Evolutionary conservation across 108 stramenopile genomes (phyloP).

Genomic region (Tribonema minus): DNA sequence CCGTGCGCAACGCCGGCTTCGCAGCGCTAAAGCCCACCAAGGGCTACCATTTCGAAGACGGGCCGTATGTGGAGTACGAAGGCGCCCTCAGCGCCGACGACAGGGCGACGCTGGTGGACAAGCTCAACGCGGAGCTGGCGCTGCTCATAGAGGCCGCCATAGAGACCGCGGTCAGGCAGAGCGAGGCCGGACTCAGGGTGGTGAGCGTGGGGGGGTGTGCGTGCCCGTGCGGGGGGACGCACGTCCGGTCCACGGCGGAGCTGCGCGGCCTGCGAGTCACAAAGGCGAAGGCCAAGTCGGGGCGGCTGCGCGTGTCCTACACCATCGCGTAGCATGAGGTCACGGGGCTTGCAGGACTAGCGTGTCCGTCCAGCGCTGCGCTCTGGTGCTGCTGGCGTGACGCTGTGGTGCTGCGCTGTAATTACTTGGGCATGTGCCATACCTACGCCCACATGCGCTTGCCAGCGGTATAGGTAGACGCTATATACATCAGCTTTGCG

Average conservation of each 20-base stretch:
- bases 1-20: slow-evolving; percentile 40
- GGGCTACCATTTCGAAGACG: slow-evolving; percentile 52
- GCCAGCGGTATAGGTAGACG: too few species aligned
- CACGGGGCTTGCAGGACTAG: too few species aligned
- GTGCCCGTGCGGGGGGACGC: slow-evolving; percentile 51
- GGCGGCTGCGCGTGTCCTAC: slow-evolving; percentile 40
- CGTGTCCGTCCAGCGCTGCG: too few species aligned
- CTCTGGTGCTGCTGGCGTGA: too few species aligned
- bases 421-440: too few species aligned
- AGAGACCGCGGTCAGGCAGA: neutral
- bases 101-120: slow-evolving; percentile 21
- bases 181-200: neutral
- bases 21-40: slow-evolving; percentile 12
- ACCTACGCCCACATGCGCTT: too few species aligned
- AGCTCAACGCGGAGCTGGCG: slow-evolving; percentile 13
- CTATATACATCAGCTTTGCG: too few species aligned
- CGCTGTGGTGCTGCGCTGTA: too few species aligned
- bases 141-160: slow-evolving; percentile 5
- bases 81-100: slow-evolving; percentile 26
- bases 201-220: slow-evolving; percentile 40
- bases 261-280: slow-evolving; percentile 27
- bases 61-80: slow-evolving; percentile 44
- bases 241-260: slow-evolving; percentile 41
- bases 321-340: too few species aligned
- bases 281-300: slow-evolving; percentile 48